phyloP scores from a whole-genome alignment of 2,329 filamentous ascomycete genomes.

The Fusarium buxicola region DNA sequence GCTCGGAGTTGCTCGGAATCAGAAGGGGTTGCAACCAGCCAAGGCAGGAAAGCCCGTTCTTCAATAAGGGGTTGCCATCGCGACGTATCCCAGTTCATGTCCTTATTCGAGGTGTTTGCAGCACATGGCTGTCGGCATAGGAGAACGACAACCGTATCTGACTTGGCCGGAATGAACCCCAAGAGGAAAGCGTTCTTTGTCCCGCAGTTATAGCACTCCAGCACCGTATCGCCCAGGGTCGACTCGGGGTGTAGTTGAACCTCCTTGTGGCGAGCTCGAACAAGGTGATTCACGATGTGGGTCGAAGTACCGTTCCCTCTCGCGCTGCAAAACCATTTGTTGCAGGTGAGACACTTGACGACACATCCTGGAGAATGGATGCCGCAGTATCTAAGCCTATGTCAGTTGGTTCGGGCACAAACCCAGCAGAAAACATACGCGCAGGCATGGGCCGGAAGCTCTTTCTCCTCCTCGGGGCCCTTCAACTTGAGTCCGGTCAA shows the following conservation, averaged over 20 bases:
- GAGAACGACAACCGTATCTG: slow-evolving; percentile 96
- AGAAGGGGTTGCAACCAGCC: slow-evolving; percentile 89
- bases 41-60: slow-evolving; percentile 92
- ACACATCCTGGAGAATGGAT: slow-evolving; percentile 96
- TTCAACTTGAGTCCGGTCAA: slow-evolving; percentile 72
- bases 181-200: slow-evolving; percentile 99
- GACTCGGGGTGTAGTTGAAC: slow-evolving; percentile 96
- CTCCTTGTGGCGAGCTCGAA: slow-evolving; percentile 97
- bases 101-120: slow-evolving; percentile 93
- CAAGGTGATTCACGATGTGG: slow-evolving; percentile 98
- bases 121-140: slow-evolving; percentile 97
- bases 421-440: slow-evolving; percentile 71
- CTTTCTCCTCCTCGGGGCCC: slow-evolving; percentile 81
- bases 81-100: slow-evolving; percentile 99
- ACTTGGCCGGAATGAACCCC: slow-evolving; percentile 98
- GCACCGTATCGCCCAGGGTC: slow-evolving; percentile 91
- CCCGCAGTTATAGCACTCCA: slow-evolving; percentile 99
- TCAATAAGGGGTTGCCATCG: slow-evolving; percentile 98
- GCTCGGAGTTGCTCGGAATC: slow-evolving; percentile 97
- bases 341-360: slow-evolving; percentile 94
- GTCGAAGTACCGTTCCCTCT: slow-evolving; percentile 96
- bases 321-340: slow-evolving; percentile 99
- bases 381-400: slow-evolving; percentile 81
- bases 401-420: slow-evolving; percentile 40
- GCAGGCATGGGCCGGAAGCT: slow-evolving; percentile 94